Evolutionary conservation across 1,284 basidiomycete species (phyloP), one percentile per base, ranked within the genome.

Genomic region (Mycena sp.): DNA sequence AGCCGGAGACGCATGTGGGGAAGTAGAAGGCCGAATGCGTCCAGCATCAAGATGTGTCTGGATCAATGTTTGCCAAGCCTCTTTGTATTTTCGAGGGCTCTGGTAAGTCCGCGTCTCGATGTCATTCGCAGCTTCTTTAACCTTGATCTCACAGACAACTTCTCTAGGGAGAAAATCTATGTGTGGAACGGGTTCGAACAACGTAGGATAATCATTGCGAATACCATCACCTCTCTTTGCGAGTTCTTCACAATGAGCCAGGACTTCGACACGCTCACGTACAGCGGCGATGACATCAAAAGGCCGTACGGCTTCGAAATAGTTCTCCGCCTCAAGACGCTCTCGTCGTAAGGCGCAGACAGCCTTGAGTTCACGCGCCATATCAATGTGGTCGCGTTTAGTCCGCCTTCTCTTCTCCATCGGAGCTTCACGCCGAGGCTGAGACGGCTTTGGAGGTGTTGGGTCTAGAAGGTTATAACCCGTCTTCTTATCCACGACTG

Each of bases 1-100:
- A 0, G 77, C 70, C 0, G 77, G 79, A 0, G 77, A 80, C 0
- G 73, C 70, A 49, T 70, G 72, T 0, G 62, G 59, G 0, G 71
- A 74, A 0, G 58, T 60, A 2, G 76, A 77, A 1, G 70, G 71
- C n/a, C 68, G 59, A 10, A 80, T 78, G 2, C 72, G 65, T 0
- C 78, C 77, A 0, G 72, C 70, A 0, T 70, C 71, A 0, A 77
- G 46, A 43, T 74, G 72, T 26, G 72, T 45, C 4, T 74, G 17
- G 16, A 77, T 70, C 0, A 76, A 46, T 0, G 55, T 69, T 11
- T 62, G 52, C 73, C 77, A 78, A 0, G 72, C 70, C 0, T 73
- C 71, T 0, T 58, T 43, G 30, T 69, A 75, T 40, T 74, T 72
- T 1, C 65, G 35, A 0, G 73, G 73, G 21, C 67, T 72, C 10